phyloP scores from a whole-genome alignment of 2,329 filamentous ascomycete genomes.

The Fonsecaea nubica region DNA sequence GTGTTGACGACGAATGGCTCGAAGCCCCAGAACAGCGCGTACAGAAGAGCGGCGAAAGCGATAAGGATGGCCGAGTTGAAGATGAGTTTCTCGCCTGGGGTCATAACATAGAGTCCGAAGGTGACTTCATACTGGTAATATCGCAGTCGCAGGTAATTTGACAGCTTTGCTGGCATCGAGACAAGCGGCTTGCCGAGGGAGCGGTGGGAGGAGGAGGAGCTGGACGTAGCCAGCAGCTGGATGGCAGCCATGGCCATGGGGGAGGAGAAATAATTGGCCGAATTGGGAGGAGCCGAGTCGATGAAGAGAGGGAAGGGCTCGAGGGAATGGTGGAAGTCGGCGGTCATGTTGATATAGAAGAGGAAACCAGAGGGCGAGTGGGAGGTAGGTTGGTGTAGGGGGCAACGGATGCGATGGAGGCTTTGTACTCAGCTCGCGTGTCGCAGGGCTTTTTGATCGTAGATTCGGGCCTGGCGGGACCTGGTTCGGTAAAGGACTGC shows the following conservation, averaged over 20 bases:
- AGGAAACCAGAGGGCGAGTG: not conserved
- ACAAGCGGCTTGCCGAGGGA: slow-evolving; percentile 24
- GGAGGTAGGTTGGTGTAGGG: not conserved
- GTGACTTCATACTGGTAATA: slow-evolving; percentile 98
- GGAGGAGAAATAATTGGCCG: slow-evolving; percentile 40
- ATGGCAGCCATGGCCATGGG: slow-evolving; percentile 39
- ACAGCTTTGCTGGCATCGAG: slow-evolving; percentile 33
- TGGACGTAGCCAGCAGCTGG: slow-evolving; percentile 34
- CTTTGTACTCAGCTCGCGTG: slow-evolving; percentile 12
- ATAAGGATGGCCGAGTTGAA: slow-evolving; percentile 73
- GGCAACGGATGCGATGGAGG: slow-evolving; percentile 2
- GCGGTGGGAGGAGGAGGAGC: slow-evolving; percentile 15
- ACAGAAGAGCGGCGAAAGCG: slow-evolving; percentile 28
- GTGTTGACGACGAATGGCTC: slow-evolving; percentile 35
- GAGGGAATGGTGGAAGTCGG: slow-evolving; percentile 30
- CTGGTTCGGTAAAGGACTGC: not conserved
- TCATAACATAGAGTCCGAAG: slow-evolving; percentile 97
- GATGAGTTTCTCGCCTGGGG: slow-evolving; percentile 90
- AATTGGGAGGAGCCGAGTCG: slow-evolving; percentile 37
- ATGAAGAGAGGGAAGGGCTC: slow-evolving; percentile 41
- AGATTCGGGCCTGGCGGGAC: slow-evolving; percentile 2
- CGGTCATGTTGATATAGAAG: slow-evolving; percentile 11
- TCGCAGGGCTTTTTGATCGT: not conserved
- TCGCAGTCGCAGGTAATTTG: slow-evolving; percentile 73
- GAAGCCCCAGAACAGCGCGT: slow-evolving; percentile 34